Conservation (phyloP, 371 early-diverging fungal species). For the Lichtheimia ornata region DNA sequence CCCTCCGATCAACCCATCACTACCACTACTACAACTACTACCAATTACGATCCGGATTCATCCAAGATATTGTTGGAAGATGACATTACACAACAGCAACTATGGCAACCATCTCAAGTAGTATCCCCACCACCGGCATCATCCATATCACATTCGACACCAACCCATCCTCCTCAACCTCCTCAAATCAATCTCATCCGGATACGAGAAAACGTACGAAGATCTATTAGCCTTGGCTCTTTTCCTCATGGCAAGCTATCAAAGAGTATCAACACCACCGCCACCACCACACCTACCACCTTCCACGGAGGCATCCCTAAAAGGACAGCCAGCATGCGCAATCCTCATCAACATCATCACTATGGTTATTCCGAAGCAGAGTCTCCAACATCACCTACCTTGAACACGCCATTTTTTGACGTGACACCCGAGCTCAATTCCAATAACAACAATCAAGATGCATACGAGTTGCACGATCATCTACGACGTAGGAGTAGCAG, state of each 20-base stretch:
- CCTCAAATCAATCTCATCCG: conserved; percentile 7
- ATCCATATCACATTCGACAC: not conserved
- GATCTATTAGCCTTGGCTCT: conserved; percentile 26
- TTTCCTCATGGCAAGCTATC: not conserved
- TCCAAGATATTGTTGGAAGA: conserved; percentile 7
- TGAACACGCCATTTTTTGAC: conserved; percentile 22
- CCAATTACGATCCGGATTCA: not conserved
- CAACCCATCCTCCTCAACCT: not conserved
- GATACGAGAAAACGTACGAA: conserved; percentile 26
- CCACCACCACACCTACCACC: conserved; percentile 21
- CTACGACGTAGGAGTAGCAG: conserved; percentile 2
- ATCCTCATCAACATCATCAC: conserved; percentile 1
- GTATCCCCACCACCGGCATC: not conserved
- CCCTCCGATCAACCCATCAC: not conserved
- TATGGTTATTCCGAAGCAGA: conserved; percentile 36
- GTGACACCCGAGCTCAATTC: conserved; percentile 15
- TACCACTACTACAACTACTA: not conserved
- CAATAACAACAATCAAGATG: conserved; percentile 7
- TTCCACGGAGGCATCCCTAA: conserved; percentile 40
- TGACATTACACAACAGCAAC: conserved; percentile 2
- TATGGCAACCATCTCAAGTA: not conserved
- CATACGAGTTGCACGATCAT: conserved; percentile 12
- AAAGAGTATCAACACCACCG: not conserved
- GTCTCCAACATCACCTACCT: conserved; percentile 39
- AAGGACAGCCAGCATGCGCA: conserved; percentile 32